phyloP scores from a whole-genome alignment of 306 rosid species.

The Begonia masoniana region DNA sequence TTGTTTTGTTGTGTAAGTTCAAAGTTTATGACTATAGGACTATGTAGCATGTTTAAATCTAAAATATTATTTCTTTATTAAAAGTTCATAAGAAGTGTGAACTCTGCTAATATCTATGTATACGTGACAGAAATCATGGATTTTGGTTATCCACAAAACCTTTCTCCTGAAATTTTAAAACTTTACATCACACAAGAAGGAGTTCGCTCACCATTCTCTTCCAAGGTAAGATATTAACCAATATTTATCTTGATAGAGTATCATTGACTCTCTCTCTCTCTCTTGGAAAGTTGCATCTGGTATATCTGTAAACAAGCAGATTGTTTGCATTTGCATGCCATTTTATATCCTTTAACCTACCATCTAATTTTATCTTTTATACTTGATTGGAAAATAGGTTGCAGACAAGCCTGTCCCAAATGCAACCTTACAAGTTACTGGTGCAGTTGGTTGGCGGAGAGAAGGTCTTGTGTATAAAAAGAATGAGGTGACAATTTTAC shows the following conservation, averaged over 20 bases:
- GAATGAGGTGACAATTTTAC: conserved; percentile 43
- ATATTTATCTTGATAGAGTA: conserved; percentile 1
- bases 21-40: no score
- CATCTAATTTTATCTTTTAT: no score
- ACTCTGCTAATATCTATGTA: no score
- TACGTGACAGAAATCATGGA: conserved; percentile 81
- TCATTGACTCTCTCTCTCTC: neutral
- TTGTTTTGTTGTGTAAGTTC: no score
- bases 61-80: no score
- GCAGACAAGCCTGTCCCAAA: conserved; percentile 74
- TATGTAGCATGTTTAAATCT: no score
- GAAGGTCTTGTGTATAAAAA: conserved; percentile 88
- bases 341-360: no score
- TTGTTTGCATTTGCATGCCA: no score
- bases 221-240: conserved; percentile 52
- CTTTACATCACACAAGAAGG: conserved; percentile 97
- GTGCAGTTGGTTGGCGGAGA: conserved; percentile 96
- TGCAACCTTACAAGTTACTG: conserved; percentile 93
- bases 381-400: conserved; percentile 22
- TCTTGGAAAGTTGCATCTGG: neutral
- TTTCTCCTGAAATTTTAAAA: conserved; percentile 92
- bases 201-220: conserved; percentile 93
- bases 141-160: conserved; percentile 97
- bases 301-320: no score
- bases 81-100: no score